Evolutionary conservation across 1,139 yeast genomes (phyloP).

Genomic region (Meyerozyma sp.): DNA sequence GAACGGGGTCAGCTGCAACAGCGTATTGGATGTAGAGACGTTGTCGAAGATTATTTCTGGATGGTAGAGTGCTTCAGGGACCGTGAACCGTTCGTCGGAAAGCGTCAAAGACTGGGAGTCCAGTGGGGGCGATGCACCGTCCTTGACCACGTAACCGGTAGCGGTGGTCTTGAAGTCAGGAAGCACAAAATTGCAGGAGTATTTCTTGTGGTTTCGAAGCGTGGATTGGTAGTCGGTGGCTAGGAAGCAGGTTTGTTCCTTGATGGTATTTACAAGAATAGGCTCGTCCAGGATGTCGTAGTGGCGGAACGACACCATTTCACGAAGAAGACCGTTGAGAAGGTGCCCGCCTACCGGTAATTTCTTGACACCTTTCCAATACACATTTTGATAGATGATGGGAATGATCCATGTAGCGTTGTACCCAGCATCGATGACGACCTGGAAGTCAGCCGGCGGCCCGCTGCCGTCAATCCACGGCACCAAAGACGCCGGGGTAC

Average conservation of each 20-base stretch:
- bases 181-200: slow-evolving; percentile 60
- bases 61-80: slow-evolving; percentile 82
- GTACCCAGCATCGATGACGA: slow-evolving; percentile 86
- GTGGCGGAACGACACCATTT: slow-evolving; percentile 82
- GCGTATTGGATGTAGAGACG: slow-evolving; percentile 20
- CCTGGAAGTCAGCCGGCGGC: slow-evolving; percentile 51
- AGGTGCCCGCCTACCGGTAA: slow-evolving; percentile 81
- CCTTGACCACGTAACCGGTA: slow-evolving; percentile 55
- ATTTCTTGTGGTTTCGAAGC: slow-evolving; percentile 29
- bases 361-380: slow-evolving; percentile 73
- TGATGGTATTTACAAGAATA: slow-evolving; percentile 74
- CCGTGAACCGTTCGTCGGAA: slow-evolving; percentile 77
- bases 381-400: slow-evolving; percentile 69
- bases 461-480: slow-evolving; percentile 51
- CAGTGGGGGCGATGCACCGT: slow-evolving; percentile 18
- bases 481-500: slow-evolving; percentile 59
- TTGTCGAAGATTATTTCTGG: slow-evolving; percentile 63
- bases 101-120: slow-evolving; percentile 66
- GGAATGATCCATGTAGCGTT: slow-evolving; percentile 88
- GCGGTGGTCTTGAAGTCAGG: slow-evolving; percentile 85
- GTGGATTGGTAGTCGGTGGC: slow-evolving; percentile 61
- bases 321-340: slow-evolving; percentile 76
- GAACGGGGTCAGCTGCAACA: slow-evolving; percentile 53
- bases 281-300: slow-evolving; percentile 94
- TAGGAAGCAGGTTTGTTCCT: slow-evolving; percentile 74